Evolutionary conservation across 345 rosid genomes (phyloP).

Genomic region (Moricandia moricandioides): DNA sequence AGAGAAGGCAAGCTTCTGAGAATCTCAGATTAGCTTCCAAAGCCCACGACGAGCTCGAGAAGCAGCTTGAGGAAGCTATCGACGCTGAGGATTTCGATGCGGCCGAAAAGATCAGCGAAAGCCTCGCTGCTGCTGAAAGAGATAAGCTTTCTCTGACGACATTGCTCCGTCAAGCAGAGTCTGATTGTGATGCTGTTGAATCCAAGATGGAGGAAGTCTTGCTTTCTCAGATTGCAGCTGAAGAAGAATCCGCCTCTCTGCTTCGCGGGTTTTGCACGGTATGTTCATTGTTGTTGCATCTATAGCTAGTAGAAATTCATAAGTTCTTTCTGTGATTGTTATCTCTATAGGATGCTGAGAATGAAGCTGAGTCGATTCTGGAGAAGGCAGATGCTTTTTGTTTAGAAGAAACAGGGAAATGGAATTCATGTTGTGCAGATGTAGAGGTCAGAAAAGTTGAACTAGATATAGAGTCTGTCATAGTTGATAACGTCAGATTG

Average conservation of each 20-base stretch:
- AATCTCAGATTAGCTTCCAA: conserved; percentile 53
- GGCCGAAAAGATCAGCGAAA: conserved; percentile 74
- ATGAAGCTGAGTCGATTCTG: conserved; percentile 48
- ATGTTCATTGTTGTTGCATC: conserved; percentile 14
- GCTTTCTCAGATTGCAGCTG: conserved; percentile 58
- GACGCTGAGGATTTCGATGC: conserved; percentile 85
- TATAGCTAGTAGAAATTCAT: neutral
- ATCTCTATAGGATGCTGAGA: conserved; percentile 55
- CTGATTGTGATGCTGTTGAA: conserved; percentile 60
- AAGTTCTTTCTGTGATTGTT: neutral
- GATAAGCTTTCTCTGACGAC: conserved; percentile 46
- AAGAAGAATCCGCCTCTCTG: conserved; percentile 67
- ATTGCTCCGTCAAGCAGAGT: conserved; percentile 59
- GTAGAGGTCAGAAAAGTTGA: conserved; percentile 63
- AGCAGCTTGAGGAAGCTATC: conserved; percentile 70
- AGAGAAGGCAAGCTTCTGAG: conserved; percentile 64
- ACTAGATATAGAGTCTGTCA: conserved; percentile 56
- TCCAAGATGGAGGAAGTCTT: conserved; percentile 61
- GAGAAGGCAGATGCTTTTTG: conserved; percentile 45
- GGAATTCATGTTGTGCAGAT: conserved; percentile 63
- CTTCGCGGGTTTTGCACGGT: conserved; percentile 59
- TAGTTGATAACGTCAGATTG: conserved; percentile 55
- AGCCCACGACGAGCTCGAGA: conserved; percentile 54
- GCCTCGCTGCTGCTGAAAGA: conserved; percentile 57
- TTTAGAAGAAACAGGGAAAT: conserved; percentile 50